phyloP scores from a whole-genome alignment of 768 basidiomycete species.

The Trametes coccinea region DNA sequence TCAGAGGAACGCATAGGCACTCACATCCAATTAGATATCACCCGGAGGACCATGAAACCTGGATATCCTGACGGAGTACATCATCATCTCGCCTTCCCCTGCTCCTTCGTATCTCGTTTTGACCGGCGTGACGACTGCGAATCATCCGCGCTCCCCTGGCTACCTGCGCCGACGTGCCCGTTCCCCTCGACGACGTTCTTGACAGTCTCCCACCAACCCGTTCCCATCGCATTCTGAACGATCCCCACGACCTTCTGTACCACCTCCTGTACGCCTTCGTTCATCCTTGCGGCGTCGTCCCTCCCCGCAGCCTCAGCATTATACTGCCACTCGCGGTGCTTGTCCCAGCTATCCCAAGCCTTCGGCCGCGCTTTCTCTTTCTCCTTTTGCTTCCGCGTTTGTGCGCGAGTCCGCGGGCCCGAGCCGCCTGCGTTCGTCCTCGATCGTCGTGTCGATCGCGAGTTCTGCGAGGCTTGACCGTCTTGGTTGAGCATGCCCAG shows the following conservation, averaged over 20 bases:
- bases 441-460: conserved; percentile 13
- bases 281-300: conserved; percentile 25
- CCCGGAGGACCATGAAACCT: background rate
- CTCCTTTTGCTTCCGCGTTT: conserved; percentile 17
- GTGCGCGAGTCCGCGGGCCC: conserved; percentile 5
- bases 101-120: conserved; percentile 8
- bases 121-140: background rate
- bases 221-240: conserved; percentile 38
- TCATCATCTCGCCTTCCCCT: conserved; percentile 5
- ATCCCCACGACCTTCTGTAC: conserved; percentile 49
- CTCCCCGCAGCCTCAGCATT: conserved; percentile 26
- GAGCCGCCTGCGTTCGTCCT: conserved; percentile 26
- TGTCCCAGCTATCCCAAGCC: conserved; percentile 68
- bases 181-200: conserved; percentile 30
- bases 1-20: background rate
- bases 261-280: conserved; percentile 32
- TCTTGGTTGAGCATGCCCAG: conserved; percentile 45
- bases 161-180: conserved; percentile 8
- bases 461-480: conserved; percentile 30
- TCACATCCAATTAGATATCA: background rate
- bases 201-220: conserved; percentile 42
- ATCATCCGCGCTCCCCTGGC: background rate
- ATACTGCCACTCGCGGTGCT: conserved; percentile 62
- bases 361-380: conserved; percentile 38
- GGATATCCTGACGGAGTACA: background rate